Conservation (phyloP, 345 rosid species). For the Sonneratia caseolaris region DNA sequence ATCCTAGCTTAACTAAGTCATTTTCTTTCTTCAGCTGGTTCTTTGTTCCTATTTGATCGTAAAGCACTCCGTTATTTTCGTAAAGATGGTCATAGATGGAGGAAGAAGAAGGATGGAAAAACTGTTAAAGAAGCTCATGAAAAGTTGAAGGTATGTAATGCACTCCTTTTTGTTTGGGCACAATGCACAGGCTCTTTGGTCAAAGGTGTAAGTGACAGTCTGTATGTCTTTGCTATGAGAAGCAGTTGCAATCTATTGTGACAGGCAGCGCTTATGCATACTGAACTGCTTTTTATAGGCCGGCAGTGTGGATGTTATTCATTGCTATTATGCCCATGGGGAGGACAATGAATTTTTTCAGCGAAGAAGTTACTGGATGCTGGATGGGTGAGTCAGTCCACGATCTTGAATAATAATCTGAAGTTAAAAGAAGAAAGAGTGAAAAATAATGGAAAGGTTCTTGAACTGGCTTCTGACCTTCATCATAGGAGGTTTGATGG, state of each 20-base stretch:
- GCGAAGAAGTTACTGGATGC: constrained; percentile 93
- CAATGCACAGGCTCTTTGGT: background rate
- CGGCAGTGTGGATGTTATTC: constrained; percentile 81
- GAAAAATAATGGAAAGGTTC: constrained; percentile 4
- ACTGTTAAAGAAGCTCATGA: constrained; percentile 97
- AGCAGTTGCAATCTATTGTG: background rate
- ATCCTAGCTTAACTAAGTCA: constrained; percentile 11
- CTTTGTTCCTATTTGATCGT: constrained; percentile 75
- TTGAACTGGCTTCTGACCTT: background rate
- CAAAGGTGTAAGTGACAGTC: background rate
- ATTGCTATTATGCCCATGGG: constrained; percentile 96
- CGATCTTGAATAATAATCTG: background rate
- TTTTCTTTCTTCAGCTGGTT: constrained; percentile 58
- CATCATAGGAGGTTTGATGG: background rate
- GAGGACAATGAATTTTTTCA: constrained; percentile 77
- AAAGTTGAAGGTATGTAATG: constrained; percentile 70
- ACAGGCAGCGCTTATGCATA: background rate
- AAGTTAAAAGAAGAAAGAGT: background rate
- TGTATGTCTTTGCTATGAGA: background rate
- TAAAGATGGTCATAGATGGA: constrained; percentile 87
- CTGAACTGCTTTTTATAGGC: constrained; percentile 27
- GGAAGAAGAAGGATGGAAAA: constrained; percentile 92
- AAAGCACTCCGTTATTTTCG: constrained; percentile 79
- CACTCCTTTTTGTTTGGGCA: background rate
- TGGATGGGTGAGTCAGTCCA: constrained; percentile 50